Percentiles rank a stretch among this genome's conserved stretches.
These are phyloP conservation scores for Tuber magnatum DNA, from an alignment of 495 filamentous ascomycete genomes.

Conservation along the genomic window DNA sequence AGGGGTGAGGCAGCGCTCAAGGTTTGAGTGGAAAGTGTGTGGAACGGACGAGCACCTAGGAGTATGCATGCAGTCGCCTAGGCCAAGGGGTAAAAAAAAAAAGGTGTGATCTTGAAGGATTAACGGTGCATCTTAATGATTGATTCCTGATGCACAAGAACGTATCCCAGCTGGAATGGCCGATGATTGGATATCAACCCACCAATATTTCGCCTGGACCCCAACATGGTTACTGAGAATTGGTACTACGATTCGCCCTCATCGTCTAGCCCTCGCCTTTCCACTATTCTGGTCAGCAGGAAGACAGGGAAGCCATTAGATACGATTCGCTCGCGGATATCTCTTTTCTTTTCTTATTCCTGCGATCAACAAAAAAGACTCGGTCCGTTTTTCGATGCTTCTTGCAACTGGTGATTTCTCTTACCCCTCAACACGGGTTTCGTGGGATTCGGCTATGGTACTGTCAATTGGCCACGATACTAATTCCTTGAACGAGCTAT, in stretches of 20 bases:
- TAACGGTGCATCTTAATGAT: slow-evolving; percentile 29
- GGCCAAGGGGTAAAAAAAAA: slow-evolving; percentile 32
- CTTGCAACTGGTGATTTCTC: background rate
- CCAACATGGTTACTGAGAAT: background rate
- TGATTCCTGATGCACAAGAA: slow-evolving; percentile 18
- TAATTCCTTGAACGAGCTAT: background rate
- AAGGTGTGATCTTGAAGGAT: slow-evolving; percentile 25
- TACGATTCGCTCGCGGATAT: background rate
- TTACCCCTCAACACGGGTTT: background rate
- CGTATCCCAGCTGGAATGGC: slow-evolving; percentile 19
- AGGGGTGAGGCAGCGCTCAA: slow-evolving; percentile 13
- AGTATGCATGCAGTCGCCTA: slow-evolving; percentile 25
- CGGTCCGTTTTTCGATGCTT: background rate
- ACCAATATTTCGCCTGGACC: background rate
- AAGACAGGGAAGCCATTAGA: background rate
- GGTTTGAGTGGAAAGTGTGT: background rate
- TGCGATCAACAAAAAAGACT: background rate
- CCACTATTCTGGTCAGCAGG: slow-evolving; percentile 2
- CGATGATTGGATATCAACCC: slow-evolving; percentile 1
- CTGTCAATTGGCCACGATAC: background rate
- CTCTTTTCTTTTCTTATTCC: background rate
- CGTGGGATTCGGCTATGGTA: background rate
- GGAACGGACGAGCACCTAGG: background rate
- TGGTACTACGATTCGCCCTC: background rate
- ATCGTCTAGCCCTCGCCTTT: background rate